Percentiles rank a stretch among this genome's conserved stretches.
These are phyloP conservation scores for Torulaspora quercuum DNA, from an alignment of 805 yeast species.

Conservation along the genomic window DNA sequence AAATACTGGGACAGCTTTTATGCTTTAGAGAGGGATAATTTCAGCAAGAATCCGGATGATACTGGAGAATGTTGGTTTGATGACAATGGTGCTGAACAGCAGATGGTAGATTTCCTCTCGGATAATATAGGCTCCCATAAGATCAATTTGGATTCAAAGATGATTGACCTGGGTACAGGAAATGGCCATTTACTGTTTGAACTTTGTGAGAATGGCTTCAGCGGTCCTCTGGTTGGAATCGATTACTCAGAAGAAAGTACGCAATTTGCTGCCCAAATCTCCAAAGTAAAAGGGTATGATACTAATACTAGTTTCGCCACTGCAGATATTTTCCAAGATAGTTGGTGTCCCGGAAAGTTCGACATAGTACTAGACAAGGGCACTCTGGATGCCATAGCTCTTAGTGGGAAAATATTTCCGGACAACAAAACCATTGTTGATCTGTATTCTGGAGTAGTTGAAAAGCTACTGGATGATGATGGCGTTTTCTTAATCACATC, in stretches of 20 bases:
- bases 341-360: constrained; percentile 44
- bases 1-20: constrained; percentile 92
- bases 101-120: constrained; percentile 68
- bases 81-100: constrained; percentile 88
- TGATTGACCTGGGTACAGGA: constrained; percentile 91
- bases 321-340: constrained; percentile 60
- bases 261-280: constrained; percentile 63
- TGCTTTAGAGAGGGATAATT: constrained; percentile 66
- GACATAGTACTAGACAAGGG: constrained; percentile 91
- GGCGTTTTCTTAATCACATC: constrained; percentile 76
- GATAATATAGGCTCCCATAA: constrained; percentile 43
- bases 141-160: constrained; percentile 37
- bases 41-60: constrained; percentile 69
- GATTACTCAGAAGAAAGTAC: constrained; percentile 87
- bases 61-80: constrained; percentile 97
- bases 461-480: constrained; percentile 50
- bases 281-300: constrained; percentile 40
- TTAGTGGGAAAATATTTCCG: constrained; percentile 56
- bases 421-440: constrained; percentile 49
- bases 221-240: constrained; percentile 62
- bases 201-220: constrained; percentile 59
- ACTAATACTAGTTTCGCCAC: constrained; percentile 50
- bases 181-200: constrained; percentile 86
- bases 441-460: constrained; percentile 60
- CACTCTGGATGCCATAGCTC: constrained; percentile 93